Conservation (phyloP, 75 land plant genomes). For the Picea glauca region DNA sequence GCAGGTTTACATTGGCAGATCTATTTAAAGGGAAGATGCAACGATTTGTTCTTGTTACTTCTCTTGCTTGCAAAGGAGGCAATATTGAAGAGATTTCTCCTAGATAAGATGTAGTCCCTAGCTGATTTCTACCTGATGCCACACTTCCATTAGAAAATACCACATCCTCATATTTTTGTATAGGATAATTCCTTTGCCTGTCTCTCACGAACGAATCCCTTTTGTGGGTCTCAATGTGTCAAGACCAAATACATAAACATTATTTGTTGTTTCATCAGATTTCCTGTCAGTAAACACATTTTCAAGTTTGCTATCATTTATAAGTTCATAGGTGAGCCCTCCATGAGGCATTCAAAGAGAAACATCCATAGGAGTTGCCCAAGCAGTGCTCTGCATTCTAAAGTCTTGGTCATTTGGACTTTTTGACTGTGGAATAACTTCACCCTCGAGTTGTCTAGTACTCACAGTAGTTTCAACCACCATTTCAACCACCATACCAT, state of each 20-base stretch:
- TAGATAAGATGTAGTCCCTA: background rate
- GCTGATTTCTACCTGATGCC: background rate
- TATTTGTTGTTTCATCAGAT: background rate
- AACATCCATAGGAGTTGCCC: constrained; percentile 27
- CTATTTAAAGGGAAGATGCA: constrained; percentile 9
- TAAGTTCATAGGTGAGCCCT: background rate
- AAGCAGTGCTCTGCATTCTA: background rate
- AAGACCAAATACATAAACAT: background rate
- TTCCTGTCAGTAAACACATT: background rate
- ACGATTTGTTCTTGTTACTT: background rate
- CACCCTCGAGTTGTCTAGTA: no score
- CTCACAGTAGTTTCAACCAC: no score
- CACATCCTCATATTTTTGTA: background rate
- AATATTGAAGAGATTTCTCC: background rate
- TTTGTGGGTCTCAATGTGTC: background rate
- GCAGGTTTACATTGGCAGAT: constrained; percentile 17
- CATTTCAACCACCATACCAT: constrained; percentile 9
- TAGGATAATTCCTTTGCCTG: background rate
- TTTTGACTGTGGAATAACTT: background rate
- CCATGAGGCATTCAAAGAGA: constrained; percentile 18
- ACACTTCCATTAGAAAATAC: background rate
- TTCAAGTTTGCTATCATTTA: background rate
- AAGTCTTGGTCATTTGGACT: background rate
- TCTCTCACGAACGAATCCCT: background rate
- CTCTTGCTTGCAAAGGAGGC: background rate